Evolutionary conservation across 192 early-diverging fungal genomes (phyloP), one percentile per base, ranked within the genome.

Genomic region (Anaeromyces robustus): DNA sequence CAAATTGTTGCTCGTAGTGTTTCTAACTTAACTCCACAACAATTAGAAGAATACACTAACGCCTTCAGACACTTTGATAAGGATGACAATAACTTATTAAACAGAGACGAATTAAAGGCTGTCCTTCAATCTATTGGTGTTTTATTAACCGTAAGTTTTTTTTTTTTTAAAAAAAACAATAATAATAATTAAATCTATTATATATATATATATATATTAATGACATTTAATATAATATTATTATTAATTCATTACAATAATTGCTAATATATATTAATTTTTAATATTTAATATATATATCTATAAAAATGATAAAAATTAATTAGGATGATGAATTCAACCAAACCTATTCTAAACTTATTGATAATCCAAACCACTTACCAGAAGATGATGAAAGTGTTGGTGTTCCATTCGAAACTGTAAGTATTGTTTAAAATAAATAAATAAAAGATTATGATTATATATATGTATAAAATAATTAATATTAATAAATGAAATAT

Each of bases 31-130:
- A 97, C 95, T 28, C 94, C 96, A 1, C 91, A 90, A 30, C 96
- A 97, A 81, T 84, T 98, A 29, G 96, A 98, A 83, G 94, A 96
- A 85, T 97, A 80, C 37, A 84, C 86, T 19, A 86, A 87, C 80
- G 84, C 95, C 0, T 98, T 98, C 90, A 88, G 93, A 32, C 90
- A 94, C 86, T 97, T 96, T 92, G 96, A 97, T 85, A 94, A 89
- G 78, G 95, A 97, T 85, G 86, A 89, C 77, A 88, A 89, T 81
- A 98, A 98, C 82, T 19, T 68, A 30, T 86, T 98, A 22, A 88
- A 86, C 39, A 85, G 87, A 19, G 85, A 87, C 59, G 96, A 98
- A 86, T 97, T 98, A 88, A 94, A 91, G 77, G 92, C 95, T 13
- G 94, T 94, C 7, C 84, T 98, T 79, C 93, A 83, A 41, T 82